phyloP scores from a whole-genome alignment of 169 alveolate genomes.

The Eimeria falciformis region DNA sequence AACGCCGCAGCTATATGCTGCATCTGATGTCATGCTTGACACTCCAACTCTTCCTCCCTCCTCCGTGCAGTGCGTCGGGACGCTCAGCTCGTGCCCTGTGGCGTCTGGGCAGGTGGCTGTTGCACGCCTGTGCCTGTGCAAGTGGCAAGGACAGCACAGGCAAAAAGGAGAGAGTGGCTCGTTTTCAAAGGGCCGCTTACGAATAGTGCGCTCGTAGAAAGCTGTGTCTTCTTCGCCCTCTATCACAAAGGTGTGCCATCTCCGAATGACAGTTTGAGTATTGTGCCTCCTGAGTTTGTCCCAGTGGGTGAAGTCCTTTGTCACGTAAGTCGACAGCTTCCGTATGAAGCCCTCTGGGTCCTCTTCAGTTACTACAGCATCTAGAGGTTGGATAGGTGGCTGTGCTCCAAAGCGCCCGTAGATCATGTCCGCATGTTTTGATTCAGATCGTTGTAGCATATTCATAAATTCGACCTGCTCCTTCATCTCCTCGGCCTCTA shows the following conservation, averaged over 20 bases:
- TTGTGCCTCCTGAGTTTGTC: conserved; percentile 43
- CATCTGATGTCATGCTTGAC: no score
- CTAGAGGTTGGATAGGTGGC: conserved; percentile 28
- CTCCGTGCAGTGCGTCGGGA: background rate
- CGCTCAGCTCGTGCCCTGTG: background rate
- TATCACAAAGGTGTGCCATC: conserved; percentile 33
- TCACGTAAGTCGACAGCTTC: background rate
- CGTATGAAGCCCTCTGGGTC: background rate
- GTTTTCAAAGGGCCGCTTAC: background rate
- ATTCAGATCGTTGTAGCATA: background rate
- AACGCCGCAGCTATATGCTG: background rate
- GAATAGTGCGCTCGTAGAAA: conserved; percentile 19
- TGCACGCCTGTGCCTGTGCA: background rate
- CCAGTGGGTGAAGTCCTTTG: conserved; percentile 63
- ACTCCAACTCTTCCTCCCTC: background rate
- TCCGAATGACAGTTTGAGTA: conserved; percentile 45
- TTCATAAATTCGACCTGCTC: background rate
- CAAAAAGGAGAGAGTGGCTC: background rate
- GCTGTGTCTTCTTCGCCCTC: conserved; percentile 40
- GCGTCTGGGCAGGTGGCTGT: background rate
- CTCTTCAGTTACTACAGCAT: background rate
- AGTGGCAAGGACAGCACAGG: background rate
- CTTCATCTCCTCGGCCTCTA: background rate
- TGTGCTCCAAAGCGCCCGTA: conserved; percentile 16
- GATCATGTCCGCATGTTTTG: background rate